Conservation (phyloP, 2,329 filamentous ascomycete genomes). For the Ceratocystis destructans region DNA sequence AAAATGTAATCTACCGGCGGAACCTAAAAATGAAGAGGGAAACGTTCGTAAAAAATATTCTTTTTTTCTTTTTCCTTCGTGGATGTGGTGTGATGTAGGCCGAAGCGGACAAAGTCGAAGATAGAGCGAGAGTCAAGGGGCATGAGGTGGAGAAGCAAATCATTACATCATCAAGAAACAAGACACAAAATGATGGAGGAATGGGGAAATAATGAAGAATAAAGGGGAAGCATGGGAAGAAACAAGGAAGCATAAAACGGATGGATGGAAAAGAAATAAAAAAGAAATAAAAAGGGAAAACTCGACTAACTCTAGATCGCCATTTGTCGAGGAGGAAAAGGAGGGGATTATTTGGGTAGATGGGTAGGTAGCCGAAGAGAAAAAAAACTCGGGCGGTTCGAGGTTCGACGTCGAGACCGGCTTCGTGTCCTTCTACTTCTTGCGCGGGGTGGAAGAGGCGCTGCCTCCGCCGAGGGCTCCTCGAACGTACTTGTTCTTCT, state of each 20-base stretch:
- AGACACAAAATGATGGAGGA: neutral
- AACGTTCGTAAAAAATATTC: slow-evolving; percentile 50
- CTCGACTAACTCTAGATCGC: neutral
- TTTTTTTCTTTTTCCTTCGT: slow-evolving; percentile 34
- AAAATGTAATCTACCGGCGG: slow-evolving; percentile 57
- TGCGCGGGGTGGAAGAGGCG: slow-evolving; percentile 19
- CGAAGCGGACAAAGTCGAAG: slow-evolving; percentile 1
- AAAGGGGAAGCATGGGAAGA: neutral
- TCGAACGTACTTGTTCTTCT: slow-evolving; percentile 99
- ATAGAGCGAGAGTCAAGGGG: neutral
- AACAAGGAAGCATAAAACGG: neutral
- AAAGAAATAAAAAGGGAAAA: neutral
- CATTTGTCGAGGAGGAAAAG: neutral
- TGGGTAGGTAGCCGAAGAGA: slow-evolving; percentile 4
- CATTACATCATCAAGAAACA: slow-evolving; percentile 1
- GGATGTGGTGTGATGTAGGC: neutral
- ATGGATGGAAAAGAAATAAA: neutral
- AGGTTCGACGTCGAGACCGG: slow-evolving; percentile 12
- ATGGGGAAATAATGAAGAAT: neutral
- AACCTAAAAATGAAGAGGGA: slow-evolving; percentile 66
- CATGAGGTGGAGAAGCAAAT: neutral
- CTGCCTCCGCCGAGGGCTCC: slow-evolving; percentile 44
- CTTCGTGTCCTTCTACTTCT: slow-evolving; percentile 19
- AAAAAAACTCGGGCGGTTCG: slow-evolving; percentile 13
- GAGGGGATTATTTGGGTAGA: neutral